These are phyloP conservation scores for Penicillium corylophilum DNA, from an alignment of 2,329 filamentous ascomycete genomes.

Conservation along the genomic window DNA sequence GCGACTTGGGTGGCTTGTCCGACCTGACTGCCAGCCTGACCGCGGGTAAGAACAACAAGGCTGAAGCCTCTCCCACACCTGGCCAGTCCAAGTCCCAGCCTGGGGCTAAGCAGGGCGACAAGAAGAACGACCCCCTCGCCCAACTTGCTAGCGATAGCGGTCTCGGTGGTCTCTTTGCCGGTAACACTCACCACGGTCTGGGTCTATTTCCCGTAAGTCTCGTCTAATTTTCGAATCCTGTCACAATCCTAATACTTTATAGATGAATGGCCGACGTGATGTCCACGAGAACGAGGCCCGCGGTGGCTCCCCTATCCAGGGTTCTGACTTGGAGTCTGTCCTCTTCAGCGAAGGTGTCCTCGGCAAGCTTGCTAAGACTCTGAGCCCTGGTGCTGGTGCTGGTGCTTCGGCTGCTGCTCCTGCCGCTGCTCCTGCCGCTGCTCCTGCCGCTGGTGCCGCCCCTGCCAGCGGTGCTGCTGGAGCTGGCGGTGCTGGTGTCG, in stretches of 20 bases:
- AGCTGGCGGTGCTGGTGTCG: background rate
- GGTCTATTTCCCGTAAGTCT: conserved; percentile 21
- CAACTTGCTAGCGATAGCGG: conserved; percentile 12
- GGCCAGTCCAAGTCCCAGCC: background rate
- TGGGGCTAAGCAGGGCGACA: background rate
- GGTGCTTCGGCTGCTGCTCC: no score
- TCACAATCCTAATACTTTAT: background rate
- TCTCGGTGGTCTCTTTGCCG: conserved; percentile 13
- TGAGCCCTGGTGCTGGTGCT: conserved; percentile 3
- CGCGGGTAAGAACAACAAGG: background rate
- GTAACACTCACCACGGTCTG: conserved; percentile 19
- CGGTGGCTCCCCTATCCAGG: conserved; percentile 16
- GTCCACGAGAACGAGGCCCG: conserved; percentile 11
- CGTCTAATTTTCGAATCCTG: fast-evolving
- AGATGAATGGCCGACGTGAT: conserved; percentile 21
- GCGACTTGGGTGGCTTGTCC: background rate
- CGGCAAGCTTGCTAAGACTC: conserved; percentile 12
- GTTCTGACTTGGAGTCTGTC: conserved; percentile 16
- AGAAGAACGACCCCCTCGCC: conserved; percentile 3
- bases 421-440: no score
- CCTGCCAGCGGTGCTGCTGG: no score
- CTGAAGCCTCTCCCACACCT: background rate
- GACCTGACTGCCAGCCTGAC: background rate
- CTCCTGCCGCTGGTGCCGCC: no score
- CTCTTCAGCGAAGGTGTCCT: conserved; percentile 16